Evolutionary conservation across 108 stramenopile genomes (phyloP), one percentile per base, ranked within the genome.

Genomic region (Skeletonema marinoi): DNA sequence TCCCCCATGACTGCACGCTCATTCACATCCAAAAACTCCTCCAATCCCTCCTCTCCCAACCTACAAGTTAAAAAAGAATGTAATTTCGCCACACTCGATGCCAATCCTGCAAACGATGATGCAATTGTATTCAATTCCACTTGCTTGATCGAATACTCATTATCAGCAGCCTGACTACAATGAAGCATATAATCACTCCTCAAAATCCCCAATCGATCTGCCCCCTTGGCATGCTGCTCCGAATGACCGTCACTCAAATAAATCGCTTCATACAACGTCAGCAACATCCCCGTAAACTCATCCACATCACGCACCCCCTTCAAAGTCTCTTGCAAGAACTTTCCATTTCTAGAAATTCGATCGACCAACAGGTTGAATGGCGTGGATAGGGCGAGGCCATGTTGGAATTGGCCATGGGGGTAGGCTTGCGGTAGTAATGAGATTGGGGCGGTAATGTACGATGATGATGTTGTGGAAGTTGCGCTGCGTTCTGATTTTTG

Each of bases 51-150:
- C 7, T 38, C 31, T 16, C 68, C 83, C 74, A 77, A 82, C 11
- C 90, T 80, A 30, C 78, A 17, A 3, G 85, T 85, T 79, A 93
- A 73, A 76, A 87, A 82, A 10, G 78, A 60, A 83, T 98, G 97
- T 75, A 96, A 67, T 14, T 51, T 68, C 19, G 94, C 88, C 33
- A 96, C 89, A 16, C 84, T 81, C 10, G 77, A 68, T 50, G 94
- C 81, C 66, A 96, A 58, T 39, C 90, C 87, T 10, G 89, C 98
- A 75, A 99, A 99, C 32, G 96, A 96, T 8, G 97, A 87, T 7
- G 99, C 98, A 71, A 99, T 97, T 9, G 99, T 99, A 75, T 99
- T 99, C 39, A 99, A 80, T 86, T 99, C 99, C 54, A 99, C 97
- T 76, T 99, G 98, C 65, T 94, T 93, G 48, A 89, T 50, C 32